Base-by-base conservation (phyloP, 1,284 basidiomycete genomes). In the Rhodotorula sp. region DNA sequence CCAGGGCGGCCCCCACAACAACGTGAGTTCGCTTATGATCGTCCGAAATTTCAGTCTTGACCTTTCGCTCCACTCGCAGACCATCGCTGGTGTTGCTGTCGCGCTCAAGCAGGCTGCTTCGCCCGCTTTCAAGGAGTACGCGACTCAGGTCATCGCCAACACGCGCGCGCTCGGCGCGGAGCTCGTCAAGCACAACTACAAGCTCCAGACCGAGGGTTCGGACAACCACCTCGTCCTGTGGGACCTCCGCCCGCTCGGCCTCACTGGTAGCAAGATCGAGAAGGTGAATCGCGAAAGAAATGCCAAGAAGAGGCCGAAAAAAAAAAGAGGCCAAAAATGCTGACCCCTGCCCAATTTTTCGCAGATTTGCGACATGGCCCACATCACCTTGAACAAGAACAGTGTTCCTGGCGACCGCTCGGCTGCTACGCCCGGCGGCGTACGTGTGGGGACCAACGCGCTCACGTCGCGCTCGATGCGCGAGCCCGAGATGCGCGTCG, bases 1-100 rank as follows among this genome's bases (percentile, higher is more conserved):
- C 88, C 97, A 99, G 85, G 97, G 97, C 85, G 97, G 97, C 64
- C 97, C 97, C 62, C 97, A 99, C 87, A 99, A 99, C 87, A 96
- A 98, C 86, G 61, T 62, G 25, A 23, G 61, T 10, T 21, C 34
- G 34, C 34, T 42, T 17, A 3, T 27, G 27, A 5, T 21, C 25
- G 4, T 49, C 19, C 19, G 7, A n/a, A 25, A 13, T 21, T 8
- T 21, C 8, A 21, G 4, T 49, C 48, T 90, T 91, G 75, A 68
- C 87, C 42, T 59, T 1, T 14, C 50, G 55, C 34, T 16, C 89
- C 34, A 4, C 16, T 34, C 25, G 34, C 60, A 61, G 60, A 94
- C 97, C 77, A 99, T 99, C 74, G 96, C 96, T 65, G 93, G 89
- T 81, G 87, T 99, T 77, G 95, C 95, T 67, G 96, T 95, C 27